Evolutionary conservation across 2,329 filamentous ascomycete species (phyloP).

Genomic region (Aspergillus phoenicis): DNA sequence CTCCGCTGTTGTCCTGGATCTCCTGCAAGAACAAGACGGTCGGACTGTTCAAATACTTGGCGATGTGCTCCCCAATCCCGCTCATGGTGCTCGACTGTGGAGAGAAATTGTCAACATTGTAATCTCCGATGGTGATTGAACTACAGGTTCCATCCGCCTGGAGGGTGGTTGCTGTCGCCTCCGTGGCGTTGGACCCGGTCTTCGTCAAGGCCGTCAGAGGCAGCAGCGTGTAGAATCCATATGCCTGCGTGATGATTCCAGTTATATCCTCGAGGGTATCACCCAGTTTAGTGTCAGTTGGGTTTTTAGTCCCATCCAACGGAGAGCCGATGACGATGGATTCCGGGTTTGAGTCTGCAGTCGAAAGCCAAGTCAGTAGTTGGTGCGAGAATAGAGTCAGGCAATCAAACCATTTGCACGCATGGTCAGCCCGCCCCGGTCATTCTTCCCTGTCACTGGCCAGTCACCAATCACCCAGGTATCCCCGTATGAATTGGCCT

Average conservation of each 20-base stretch:
- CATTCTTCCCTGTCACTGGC: constrained; percentile 64
- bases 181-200: constrained; percentile 47
- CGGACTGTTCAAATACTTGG: constrained; percentile 63
- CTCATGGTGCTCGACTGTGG: constrained; percentile 59
- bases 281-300: constrained; percentile 62
- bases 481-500: constrained; percentile 67
- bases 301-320: constrained; percentile 66
- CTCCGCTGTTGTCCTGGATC: constrained; percentile 68
- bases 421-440: constrained; percentile 66
- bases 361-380: background rate
- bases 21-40: constrained; percentile 71
- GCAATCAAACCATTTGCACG: constrained; percentile 51
- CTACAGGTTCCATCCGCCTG: constrained; percentile 55
- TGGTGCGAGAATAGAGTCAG: too few relatives aligned
- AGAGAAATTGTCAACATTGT: constrained; percentile 71
- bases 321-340: constrained; percentile 66
- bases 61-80: constrained; percentile 66
- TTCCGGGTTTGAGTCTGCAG: constrained; percentile 68
- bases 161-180: constrained; percentile 56
- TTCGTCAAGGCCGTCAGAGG: constrained; percentile 62
- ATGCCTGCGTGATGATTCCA: constrained; percentile 66
- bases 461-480: constrained; percentile 70
- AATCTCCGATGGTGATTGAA: constrained; percentile 65
- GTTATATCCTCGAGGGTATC: constrained; percentile 67
- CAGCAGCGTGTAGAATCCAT: constrained; percentile 70